Evolutionary conservation across 192 early-diverging fungal species (phyloP), one percentile per base, ranked within the genome.

Genomic region (Coemansia sp.): DNA sequence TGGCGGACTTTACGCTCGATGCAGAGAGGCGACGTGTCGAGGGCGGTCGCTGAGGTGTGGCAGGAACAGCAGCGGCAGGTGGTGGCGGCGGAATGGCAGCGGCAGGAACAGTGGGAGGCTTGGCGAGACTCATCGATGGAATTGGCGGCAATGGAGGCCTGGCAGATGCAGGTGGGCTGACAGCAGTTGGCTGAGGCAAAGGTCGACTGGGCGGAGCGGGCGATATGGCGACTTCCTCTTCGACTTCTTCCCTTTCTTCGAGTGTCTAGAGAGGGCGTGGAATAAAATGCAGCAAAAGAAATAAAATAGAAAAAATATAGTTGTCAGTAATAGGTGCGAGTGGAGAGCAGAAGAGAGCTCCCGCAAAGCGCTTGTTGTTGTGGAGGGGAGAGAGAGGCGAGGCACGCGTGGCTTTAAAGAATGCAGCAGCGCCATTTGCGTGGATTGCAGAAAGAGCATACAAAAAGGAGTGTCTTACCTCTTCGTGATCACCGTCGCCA

Each of bases 181-280:
- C 42, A 10, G 65, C 63, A 33, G n/a, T 57, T 2, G 77, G 78
- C 53, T 65, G 78, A 34, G 78, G 78, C 55, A 71, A 48, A 13
- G 77, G 77, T 60, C 65, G 57, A 65, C 57, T 70, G 26, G 72
- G 72, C n/a, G 63, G 50, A 9, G 64, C 71, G 33, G 71, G 71
- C 18, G 71, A 73, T 20, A 64, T 39, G 16, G 61, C 10, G 45
- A 62, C 63, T 16, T 63, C 61, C 37, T 63, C 71, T 14, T 58
- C 71, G 47, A 23, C 31, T 57, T 64, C 64, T 23, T 50, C 38
- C 13, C 13, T 14, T 39, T 39, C 48, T 50, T 50, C 48, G n/a
- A 26, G 48, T 14, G 12, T 10, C 71, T 73, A 73, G 6, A 64
- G 18, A n/a, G 20, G 12, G 5, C 14, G 0, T 41, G 25, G 14